Base-by-base conservation (phyloP, 2,329 filamentous ascomycete species). In the Pestalotiopsis sp. region DNA sequence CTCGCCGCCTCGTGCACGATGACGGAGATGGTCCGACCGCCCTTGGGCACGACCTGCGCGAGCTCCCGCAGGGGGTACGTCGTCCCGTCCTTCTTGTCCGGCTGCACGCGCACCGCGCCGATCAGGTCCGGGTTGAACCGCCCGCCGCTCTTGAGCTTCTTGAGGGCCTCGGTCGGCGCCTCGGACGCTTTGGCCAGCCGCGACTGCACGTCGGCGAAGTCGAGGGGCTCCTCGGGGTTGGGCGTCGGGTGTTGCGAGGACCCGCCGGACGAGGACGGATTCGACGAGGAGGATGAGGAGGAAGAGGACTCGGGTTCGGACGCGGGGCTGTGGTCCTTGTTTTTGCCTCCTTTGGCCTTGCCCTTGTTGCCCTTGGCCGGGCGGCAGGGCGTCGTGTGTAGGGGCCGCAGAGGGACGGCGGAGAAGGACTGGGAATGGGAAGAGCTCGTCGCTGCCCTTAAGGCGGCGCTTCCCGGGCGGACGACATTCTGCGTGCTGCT, bases 11-110 rank as follows among this genome's bases (percentile, higher is more conserved):
- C 81, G 72, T 81, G 79, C 59, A 78, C 79, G 2, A 83, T 72
- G 69, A 83, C 75, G 25, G 75, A 77, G 65, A 81, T 77, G 11
- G 76, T 73, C 25, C 81, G 77, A 0, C 80, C 81, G 58, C 81
- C 80, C 9, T 79, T 84, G 66, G 86, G 85, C 25, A 88, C 83
- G 4, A 89, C 80, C 76, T 87, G 83, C 31, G 86, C 86, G 39
- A 89, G 82, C 76, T 89, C 86, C 67, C 82, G 81, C n/a, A 89
- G 82, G 41, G 86, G 85, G 73, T 83, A 87, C 5, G 79, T 75
- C 55, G 70, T 68, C 13, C 68, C 27, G 61, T 65, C 73, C 69
- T 75, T 74, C 63, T 76, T 74, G 76, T 79, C 75, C 17, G 79
- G 75, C 63, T 73, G 70, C 39, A 88, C 82, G 31, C 76, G 74